These are phyloP conservation scores for Colletotrichum sp. DNA, from an alignment of 2,329 filamentous ascomycete species.

Conservation along the genomic window DNA sequence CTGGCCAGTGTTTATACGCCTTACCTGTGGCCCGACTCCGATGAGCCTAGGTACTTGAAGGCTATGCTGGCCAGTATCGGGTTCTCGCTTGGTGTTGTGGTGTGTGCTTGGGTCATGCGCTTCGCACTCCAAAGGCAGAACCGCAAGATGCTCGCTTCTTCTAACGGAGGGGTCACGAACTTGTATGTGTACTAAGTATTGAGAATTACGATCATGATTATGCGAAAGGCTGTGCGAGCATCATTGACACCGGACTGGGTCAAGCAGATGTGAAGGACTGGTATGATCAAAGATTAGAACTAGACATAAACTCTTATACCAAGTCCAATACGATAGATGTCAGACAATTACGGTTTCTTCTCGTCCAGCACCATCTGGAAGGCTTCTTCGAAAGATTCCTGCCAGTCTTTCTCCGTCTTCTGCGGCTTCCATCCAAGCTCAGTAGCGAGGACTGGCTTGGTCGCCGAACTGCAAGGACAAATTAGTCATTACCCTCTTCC, in stretches of 20 bases:
- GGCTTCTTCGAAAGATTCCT: constrained; percentile 25
- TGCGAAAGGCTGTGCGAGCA: not conserved
- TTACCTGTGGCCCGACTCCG: constrained; percentile 22
- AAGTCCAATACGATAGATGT: not conserved
- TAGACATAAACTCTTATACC: not conserved
- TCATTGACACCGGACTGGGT: not conserved
- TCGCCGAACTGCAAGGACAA: constrained; percentile 11
- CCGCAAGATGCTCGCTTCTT: constrained; percentile 29
- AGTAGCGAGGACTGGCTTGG: constrained; percentile 27
- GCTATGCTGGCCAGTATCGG: constrained; percentile 26
- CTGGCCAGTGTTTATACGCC: constrained; percentile 22
- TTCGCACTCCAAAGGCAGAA: constrained; percentile 39
- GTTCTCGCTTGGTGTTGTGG: constrained; percentile 35
- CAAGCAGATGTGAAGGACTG: not conserved
- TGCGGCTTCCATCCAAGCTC: constrained; percentile 36
- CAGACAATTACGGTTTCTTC: not conserved
- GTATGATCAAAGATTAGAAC: not conserved
- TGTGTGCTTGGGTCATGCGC: constrained; percentile 40
- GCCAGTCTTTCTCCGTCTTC: constrained; percentile 31
- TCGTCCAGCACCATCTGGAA: constrained; percentile 7
- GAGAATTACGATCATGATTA: not conserved
- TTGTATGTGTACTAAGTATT: constrained; percentile 31
- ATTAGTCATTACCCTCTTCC: accelerated
- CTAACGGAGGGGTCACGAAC: constrained; percentile 25
- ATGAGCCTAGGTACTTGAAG: constrained; percentile 20